Percentiles rank a stretch among this genome's conserved stretches.
Evolutionary conservation across 208 protist species (phyloP).

Genomic region (Trypanosoma rangeli): DNA sequence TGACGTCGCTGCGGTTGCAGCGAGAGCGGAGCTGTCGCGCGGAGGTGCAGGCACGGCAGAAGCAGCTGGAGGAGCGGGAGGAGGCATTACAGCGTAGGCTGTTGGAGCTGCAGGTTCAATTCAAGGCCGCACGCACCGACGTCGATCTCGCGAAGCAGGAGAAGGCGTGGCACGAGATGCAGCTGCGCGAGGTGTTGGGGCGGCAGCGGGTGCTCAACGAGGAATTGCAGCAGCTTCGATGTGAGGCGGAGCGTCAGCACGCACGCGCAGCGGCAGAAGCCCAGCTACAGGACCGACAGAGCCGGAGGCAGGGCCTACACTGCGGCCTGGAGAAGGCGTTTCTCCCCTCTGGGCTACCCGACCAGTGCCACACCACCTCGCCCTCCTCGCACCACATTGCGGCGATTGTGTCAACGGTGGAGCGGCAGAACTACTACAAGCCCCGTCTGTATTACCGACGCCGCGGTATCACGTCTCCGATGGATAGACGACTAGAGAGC

Average conservation of each 20-base stretch:
- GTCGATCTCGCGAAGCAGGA: constrained; percentile 15
- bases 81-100: constrained; percentile 9
- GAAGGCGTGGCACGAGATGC: constrained; percentile 26
- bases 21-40: constrained; percentile 11
- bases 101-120: constrained; percentile 8
- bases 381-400: constrained; percentile 61
- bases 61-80: constrained; percentile 22
- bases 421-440: constrained; percentile 68
- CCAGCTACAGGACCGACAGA: not conserved
- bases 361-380: constrained; percentile 17
- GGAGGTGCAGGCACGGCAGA: constrained; percentile 23
- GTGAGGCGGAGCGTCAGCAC: constrained; percentile 21
- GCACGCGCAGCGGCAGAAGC: constrained; percentile 2
- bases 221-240: constrained; percentile 28
- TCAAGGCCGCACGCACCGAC: not conserved
- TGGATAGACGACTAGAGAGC: constrained; percentile 13
- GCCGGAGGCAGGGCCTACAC: constrained; percentile 14
- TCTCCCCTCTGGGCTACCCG: constrained; percentile 28
- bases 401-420: constrained; percentile 69
- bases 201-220: constrained; percentile 8
- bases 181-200: constrained; percentile 25
- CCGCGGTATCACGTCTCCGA: constrained; percentile 26
- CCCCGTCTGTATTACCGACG: constrained; percentile 61
- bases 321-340: constrained; percentile 22
- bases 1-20: constrained; percentile 34